These are phyloP conservation scores for Allomyces arbusculus DNA, from an alignment of 192 early-diverging fungal species.

Conservation along the genomic window DNA sequence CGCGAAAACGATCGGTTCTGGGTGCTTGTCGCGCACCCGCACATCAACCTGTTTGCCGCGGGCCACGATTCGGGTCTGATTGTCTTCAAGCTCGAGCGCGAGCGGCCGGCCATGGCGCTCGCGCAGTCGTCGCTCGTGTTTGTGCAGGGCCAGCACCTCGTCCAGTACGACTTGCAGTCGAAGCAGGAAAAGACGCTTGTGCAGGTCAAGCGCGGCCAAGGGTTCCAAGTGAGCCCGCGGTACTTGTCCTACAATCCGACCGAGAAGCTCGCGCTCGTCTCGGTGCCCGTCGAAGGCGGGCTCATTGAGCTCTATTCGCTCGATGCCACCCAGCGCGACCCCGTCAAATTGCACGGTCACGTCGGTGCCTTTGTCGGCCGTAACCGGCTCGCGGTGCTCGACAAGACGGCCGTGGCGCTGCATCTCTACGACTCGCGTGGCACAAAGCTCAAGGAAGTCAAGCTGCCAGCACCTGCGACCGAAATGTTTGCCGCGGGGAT, in stretches of 20 bases:
- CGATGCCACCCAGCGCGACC: slow-evolving; percentile 39
- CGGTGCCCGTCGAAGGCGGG: slow-evolving; percentile 64
- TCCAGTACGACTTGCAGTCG: slow-evolving; percentile 58
- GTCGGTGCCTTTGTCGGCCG: slow-evolving; percentile 82
- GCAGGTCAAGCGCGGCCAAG: slow-evolving; percentile 43
- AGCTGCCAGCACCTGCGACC: slow-evolving; percentile 47
- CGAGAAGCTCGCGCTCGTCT: slow-evolving; percentile 71
- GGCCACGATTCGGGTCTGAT: slow-evolving; percentile 94
- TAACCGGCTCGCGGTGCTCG: slow-evolving; percentile 92
- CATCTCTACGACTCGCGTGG: slow-evolving; percentile 74
- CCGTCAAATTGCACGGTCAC: slow-evolving; percentile 19
- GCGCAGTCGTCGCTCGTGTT: slow-evolving; percentile 72
- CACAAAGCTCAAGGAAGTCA: slow-evolving; percentile 74
- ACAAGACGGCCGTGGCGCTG: slow-evolving; percentile 63
- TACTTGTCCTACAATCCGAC: slow-evolving; percentile 87
- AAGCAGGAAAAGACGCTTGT: slow-evolving; percentile 57
- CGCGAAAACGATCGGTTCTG: slow-evolving; percentile 94
- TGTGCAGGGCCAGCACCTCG: slow-evolving; percentile 69
- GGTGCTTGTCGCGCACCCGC: slow-evolving; percentile 87
- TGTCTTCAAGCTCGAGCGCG: slow-evolving; percentile 96
- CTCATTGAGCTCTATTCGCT: slow-evolving; percentile 75
- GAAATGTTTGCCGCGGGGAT: slow-evolving; percentile 80
- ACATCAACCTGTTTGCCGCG: slow-evolving; percentile 94
- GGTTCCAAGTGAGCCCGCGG: slow-evolving; percentile 52
- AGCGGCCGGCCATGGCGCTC: slow-evolving; percentile 74